Evolutionary conservation across 768 basidiomycete species (phyloP), one percentile per base, ranked within the genome.

Genomic region (Leccinum uliginosum): DNA sequence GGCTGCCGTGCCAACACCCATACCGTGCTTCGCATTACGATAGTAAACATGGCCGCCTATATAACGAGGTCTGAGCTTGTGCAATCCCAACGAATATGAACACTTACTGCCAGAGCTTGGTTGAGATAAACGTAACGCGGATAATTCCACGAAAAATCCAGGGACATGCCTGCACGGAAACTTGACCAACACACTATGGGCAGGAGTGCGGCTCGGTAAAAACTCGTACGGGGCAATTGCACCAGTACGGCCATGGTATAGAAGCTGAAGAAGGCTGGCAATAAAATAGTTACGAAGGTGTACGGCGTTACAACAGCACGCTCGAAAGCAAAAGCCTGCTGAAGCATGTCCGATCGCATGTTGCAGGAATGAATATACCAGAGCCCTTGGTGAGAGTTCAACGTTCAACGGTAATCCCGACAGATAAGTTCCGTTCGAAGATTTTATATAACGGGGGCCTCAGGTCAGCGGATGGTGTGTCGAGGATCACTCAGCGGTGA

Each of bases 201-300:
- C 26, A 85, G 73, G 32, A 84, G 59, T 12, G 79, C 78, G 32
- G 76, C 56, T 47, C 82, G 79, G 55, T 78, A 65, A 3, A 69
- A 48, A 49, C 71, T 67, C 1, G 83, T 82, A 30, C 67, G 68
- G 0, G 79, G 79, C 15, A 78, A 64, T 38, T 81, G 71, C 6
- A 84, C 80, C 50, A 86, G 74, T 30, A 82, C 65, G 12, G 83
- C 83, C 53, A 80, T 79, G 11, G 64, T 67, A 71, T 80, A 83
- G 67, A 80, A 83, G 56, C 72, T 72, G 23, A 79, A 53, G 1
- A 80, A 21, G 14, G 76, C 67, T 1, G 80, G 81, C 17, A 78
- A 24, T 32, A 83, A 57, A 48, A 74, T 68, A 10, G 72, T 71
- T n/a, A 52, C 29, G 65, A 62, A 61, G 75, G 75, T 26, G 72